These are phyloP conservation scores for Syzygium syzygioides DNA, from an alignment of 441 rosid species.

Conservation along the genomic window DNA sequence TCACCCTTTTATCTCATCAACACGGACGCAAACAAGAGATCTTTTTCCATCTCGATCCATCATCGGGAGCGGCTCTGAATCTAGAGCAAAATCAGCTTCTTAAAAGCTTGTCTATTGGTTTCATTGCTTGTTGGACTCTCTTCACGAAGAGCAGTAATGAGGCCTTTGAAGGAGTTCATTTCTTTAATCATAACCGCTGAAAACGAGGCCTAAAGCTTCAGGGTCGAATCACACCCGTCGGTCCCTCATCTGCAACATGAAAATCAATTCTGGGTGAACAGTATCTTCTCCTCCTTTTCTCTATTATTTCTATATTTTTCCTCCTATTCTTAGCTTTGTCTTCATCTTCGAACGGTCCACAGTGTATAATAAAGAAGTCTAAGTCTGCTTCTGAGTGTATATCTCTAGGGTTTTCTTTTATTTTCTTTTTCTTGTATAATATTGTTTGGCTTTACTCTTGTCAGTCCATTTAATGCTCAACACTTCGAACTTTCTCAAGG, in stretches of 20 bases:
- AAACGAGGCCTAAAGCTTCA: constrained; percentile 5
- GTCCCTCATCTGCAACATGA: neutral
- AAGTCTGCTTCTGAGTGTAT: neutral
- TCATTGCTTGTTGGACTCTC: neutral
- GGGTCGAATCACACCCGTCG: neutral
- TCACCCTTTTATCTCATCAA: neutral
- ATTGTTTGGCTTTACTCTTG: neutral
- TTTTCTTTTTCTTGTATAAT: neutral
- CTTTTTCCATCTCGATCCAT: neutral
- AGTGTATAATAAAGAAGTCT: neutral
- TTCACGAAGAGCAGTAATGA: neutral
- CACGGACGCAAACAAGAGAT: neutral
- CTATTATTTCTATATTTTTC: neutral
- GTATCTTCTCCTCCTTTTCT: neutral
- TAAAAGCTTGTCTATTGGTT: neutral
- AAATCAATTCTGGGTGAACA: neutral
- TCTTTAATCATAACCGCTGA: neutral
- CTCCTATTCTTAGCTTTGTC: neutral
- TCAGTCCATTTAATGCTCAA: constrained; percentile 1
- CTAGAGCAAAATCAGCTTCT: neutral
- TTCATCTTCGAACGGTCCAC: neutral
- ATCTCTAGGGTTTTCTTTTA: neutral
- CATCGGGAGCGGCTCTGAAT: neutral
- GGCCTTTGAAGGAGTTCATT: neutral
- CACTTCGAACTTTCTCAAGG: neutral